Evolutionary conservation across 805 yeast genomes (phyloP).

Genomic region (Cyberlindnera meyerae): DNA sequence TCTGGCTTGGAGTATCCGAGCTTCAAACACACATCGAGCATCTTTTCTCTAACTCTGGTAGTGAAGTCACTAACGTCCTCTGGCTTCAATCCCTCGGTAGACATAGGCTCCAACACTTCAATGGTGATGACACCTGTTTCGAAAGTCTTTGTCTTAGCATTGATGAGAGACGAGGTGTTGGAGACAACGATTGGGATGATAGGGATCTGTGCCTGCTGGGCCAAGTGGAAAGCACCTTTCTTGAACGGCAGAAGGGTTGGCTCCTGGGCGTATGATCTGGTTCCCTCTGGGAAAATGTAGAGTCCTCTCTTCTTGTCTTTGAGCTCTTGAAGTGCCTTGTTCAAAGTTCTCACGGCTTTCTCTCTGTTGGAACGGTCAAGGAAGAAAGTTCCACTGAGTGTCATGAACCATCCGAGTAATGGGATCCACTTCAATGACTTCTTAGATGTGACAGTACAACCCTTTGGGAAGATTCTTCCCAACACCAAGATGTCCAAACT

Average conservation of each 20-base stretch:
- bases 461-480: slow-evolving; percentile 81
- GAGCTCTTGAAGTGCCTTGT: slow-evolving; percentile 59
- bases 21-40: slow-evolving; percentile 40
- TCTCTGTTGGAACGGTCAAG: slow-evolving; percentile 76
- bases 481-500: slow-evolving; percentile 78
- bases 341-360: slow-evolving; percentile 71
- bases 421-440: slow-evolving; percentile 80
- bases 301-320: slow-evolving; percentile 64
- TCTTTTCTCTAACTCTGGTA: slow-evolving; percentile 48
- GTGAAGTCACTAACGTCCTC: slow-evolving; percentile 66
- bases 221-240: slow-evolving; percentile 97
- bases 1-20: slow-evolving; percentile 36
- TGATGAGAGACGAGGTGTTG: slow-evolving; percentile 74
- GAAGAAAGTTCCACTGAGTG: slow-evolving; percentile 84
- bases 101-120: slow-evolving; percentile 76
- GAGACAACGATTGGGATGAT: slow-evolving; percentile 84
- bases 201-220: slow-evolving; percentile 87
- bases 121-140: slow-evolving; percentile 71
- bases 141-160: slow-evolving; percentile 57
- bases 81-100: slow-evolving; percentile 62
- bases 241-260: slow-evolving; percentile 82
- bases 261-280: slow-evolving; percentile 71
- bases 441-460: slow-evolving; percentile 91
- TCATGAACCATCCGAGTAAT: slow-evolving; percentile 95
- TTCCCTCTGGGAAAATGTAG: slow-evolving; percentile 96